Conservation (phyloP, 768 basidiomycete genomes). For the Xerocomellus amylosporus region DNA sequence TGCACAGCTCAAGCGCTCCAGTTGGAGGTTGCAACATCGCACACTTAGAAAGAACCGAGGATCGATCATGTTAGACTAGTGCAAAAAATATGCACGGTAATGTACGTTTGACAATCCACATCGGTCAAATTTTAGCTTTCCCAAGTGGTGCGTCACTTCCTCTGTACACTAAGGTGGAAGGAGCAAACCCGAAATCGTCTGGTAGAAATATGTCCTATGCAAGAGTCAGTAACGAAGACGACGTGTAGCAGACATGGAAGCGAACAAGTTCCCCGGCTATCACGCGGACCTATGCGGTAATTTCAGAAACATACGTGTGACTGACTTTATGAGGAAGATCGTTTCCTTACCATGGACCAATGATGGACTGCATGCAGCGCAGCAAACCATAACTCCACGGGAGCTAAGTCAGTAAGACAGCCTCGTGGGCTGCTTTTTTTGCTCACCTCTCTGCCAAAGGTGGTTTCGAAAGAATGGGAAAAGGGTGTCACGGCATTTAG, state of each 20-base stretch:
- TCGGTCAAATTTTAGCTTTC: constrained; percentile 56
- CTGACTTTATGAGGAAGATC: neutral
- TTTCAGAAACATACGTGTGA: constrained; percentile 8
- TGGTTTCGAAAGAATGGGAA: constrained; percentile 71
- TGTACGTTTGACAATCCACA: constrained; percentile 5
- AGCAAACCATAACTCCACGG: constrained; percentile 76
- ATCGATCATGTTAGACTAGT: neutral
- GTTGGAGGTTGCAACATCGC: neutral
- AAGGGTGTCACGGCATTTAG: constrained; percentile 81
- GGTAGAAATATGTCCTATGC: constrained; percentile 61
- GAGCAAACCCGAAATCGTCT: constrained; percentile 82
- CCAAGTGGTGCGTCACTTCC: constrained; percentile 63
- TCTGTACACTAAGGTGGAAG: constrained; percentile 77
- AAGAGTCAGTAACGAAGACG: constrained; percentile 8
- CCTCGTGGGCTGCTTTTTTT: neutral
- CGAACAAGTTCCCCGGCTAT: constrained; percentile 80
- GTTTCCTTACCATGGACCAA: constrained; percentile 74
- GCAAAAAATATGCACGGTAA: constrained; percentile 9
- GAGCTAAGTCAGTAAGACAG: constrained; percentile 1
- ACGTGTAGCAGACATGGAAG: constrained; percentile 8
- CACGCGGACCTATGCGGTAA: constrained; percentile 61
- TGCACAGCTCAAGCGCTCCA: constrained; percentile 1
- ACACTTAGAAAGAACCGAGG: neutral
- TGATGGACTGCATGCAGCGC: constrained; percentile 85
- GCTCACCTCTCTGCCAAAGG: constrained; percentile 75